These are phyloP conservation scores for Petunia secreta DNA, from an alignment of 257 asterid species.

Conservation along the genomic window DNA sequence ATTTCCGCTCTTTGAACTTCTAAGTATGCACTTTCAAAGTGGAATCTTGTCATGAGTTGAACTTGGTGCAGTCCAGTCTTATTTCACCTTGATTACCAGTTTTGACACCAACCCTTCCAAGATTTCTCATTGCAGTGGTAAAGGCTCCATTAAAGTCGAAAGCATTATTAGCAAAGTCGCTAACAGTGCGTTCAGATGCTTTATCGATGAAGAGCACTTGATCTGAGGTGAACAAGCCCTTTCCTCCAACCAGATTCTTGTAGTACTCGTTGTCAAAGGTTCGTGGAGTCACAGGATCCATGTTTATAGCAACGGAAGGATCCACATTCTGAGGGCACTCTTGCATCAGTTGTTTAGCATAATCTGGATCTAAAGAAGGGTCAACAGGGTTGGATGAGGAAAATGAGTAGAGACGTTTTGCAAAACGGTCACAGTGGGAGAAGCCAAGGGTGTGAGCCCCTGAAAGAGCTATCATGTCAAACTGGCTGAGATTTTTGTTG, in stretches of 20 bases:
- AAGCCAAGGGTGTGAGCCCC: constrained; percentile 77
- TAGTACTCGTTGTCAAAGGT: constrained; percentile 64
- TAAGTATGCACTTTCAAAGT: neutral
- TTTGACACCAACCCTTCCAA: constrained; percentile 70
- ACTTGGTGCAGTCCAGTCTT: constrained; percentile 59
- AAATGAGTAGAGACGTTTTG: constrained; percentile 61
- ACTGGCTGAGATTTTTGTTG: constrained; percentile 47
- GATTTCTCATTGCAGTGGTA: constrained; percentile 63
- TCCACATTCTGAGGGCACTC: constrained; percentile 59
- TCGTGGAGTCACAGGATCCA: constrained; percentile 64
- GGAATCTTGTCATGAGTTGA: constrained; percentile 38
- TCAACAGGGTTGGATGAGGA: constrained; percentile 51
- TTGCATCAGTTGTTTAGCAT: constrained; percentile 60
- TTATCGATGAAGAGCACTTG: constrained; percentile 63
- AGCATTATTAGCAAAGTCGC: constrained; percentile 53
- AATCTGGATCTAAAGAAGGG: constrained; percentile 60
- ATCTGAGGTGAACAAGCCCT: constrained; percentile 76
- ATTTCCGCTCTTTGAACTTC: neutral
- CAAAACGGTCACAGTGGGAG: constrained; percentile 72
- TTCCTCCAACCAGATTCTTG: constrained; percentile 61
- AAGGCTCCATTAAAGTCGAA: constrained; percentile 56
- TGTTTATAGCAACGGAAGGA: constrained; percentile 49
- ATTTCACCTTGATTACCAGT: constrained; percentile 65
- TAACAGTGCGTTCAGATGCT: constrained; percentile 46
- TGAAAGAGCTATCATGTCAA: constrained; percentile 71